Base-by-base conservation (phyloP, 495 filamentous ascomycete genomes). In the Astrothelium subdiscretum region DNA sequence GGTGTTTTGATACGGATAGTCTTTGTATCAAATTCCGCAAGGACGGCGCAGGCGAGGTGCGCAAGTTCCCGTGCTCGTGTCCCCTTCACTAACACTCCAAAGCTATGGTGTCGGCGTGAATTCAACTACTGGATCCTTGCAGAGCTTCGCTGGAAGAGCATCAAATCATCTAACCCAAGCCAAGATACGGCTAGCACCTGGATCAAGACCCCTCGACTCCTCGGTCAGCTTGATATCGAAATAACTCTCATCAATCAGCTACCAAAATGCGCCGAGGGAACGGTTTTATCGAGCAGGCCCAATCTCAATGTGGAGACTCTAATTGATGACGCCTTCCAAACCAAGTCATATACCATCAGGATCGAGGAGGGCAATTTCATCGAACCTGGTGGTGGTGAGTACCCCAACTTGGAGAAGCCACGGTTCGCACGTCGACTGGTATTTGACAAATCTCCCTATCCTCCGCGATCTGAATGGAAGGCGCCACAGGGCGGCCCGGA, bases 401-500 rank as follows among this genome's bases (percentile, higher is more conserved):
- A 15, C 26, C 32, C 57, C 15, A 62, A 57, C 40, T 52, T 43
- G 48, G 48, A 64, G 24, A 42, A 22, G 15, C 38, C 51, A 29
- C 65, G 67, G 60, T 72, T 51, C 57, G 65, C 63, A 32, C 61
- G 67, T 63, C 69, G 70, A 52, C 48, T 72, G 31, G 32, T 68
- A 31, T 72, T 72, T 57, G 69, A 72, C 44, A 71, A 66, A 48
- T 71, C 70, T 31, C 70, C 70, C 12, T 72, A 72, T 52, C 70
- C 70, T 8, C 67, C 69, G 38, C 63, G 65, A 60, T 59, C 59
- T 31, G 63, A 69, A 63, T 72, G 70, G 70, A 68, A 44, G 62
- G 27, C 58, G 13, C 69, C 69, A 26, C 63, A 64, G 43, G 60
- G 63, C 0, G 70, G 61, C 8, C 67, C 69, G 6, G 70, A 72